phyloP scores from a whole-genome alignment of 2,329 filamentous ascomycete genomes.

The Amylocarpus encephaloides region DNA sequence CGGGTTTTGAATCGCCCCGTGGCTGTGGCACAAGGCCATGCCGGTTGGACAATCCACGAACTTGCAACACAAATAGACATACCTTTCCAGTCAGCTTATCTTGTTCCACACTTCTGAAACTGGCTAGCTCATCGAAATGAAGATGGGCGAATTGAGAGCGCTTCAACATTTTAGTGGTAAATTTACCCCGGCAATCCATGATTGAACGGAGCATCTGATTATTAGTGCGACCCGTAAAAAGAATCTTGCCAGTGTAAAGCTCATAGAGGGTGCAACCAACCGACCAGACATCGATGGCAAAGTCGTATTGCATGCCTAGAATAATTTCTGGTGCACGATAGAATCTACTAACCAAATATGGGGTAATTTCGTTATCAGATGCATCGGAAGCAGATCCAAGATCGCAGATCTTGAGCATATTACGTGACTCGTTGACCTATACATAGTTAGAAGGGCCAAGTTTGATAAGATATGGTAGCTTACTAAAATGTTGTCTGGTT shows the following conservation, averaged over 20 bases:
- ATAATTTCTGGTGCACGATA: constrained; percentile 97
- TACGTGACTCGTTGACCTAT: constrained; percentile 71
- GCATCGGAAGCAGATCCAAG: constrained; percentile 91
- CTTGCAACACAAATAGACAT: constrained; percentile 26
- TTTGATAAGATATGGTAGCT: constrained; percentile 3
- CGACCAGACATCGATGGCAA: constrained; percentile 94
- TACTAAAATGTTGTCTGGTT: constrained; percentile 88
- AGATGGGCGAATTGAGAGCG: constrained; percentile 67
- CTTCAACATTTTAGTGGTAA: constrained; percentile 82
- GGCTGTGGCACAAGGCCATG: constrained; percentile 27
- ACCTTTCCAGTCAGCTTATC: constrained; percentile 84
- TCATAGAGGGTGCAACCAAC: constrained; percentile 97
- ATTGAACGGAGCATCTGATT: constrained; percentile 97
- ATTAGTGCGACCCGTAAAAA: constrained; percentile 92
- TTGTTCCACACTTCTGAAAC: constrained; percentile 77
- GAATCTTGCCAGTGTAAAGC: constrained; percentile 92
- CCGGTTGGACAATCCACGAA: constrained; percentile 9
- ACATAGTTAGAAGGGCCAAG: constrained; percentile 12
- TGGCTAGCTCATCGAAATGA: constrained; percentile 80
- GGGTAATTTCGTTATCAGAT: constrained; percentile 85
- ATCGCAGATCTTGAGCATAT: constrained; percentile 89
- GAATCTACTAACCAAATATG: constrained; percentile 93
- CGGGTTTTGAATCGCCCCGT: constrained; percentile 2
- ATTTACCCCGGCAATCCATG: constrained; percentile 91
- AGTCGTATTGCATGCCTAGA: constrained; percentile 91